phyloP scores from a whole-genome alignment of 331 rosid genomes.

The Cucumis variabilis region DNA sequence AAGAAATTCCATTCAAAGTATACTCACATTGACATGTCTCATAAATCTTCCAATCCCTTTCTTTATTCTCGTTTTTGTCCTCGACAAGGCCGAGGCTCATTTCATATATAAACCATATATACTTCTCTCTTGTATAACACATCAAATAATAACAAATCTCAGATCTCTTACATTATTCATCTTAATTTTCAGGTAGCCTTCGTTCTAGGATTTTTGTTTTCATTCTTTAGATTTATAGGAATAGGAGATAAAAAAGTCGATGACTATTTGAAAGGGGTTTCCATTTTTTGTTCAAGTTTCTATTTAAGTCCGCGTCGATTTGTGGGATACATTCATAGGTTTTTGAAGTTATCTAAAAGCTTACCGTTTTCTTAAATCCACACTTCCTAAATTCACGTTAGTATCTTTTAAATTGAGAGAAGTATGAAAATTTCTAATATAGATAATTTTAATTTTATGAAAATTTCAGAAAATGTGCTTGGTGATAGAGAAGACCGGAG shows the following conservation, averaged over 20 bases:
- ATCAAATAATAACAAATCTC: not conserved
- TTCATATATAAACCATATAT: not conserved
- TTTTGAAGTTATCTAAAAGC: not conserved
- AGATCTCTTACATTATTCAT: not conserved
- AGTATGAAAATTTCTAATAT: not conserved
- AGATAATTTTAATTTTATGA: not conserved
- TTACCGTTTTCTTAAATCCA: not conserved
- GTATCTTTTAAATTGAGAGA: not conserved
- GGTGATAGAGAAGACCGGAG: not conserved
- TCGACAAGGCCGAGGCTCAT: not conserved
- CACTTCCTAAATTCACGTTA: not conserved
- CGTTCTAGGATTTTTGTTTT: too few relatives aligned
- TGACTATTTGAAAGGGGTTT: not conserved
- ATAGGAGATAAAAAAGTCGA: not conserved
- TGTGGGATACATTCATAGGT: not conserved
- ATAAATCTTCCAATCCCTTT: not conserved
- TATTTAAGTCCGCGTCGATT: not conserved
- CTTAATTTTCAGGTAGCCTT: not conserved
- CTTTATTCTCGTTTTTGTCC: not conserved
- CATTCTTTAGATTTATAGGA: not conserved
- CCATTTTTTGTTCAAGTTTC: too few relatives aligned
- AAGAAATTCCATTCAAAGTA: conserved; percentile 2
- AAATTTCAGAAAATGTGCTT: conserved; percentile 13
- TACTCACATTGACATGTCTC: conserved; percentile 13
- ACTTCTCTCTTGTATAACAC: too few relatives aligned